A percentile compares a stretch with the other conserved stretches of the same genome.
These are phyloP conservation scores for Ogataea pilisensis DNA, from an alignment of 805 yeast genomes.

Conservation along the genomic window DNA sequence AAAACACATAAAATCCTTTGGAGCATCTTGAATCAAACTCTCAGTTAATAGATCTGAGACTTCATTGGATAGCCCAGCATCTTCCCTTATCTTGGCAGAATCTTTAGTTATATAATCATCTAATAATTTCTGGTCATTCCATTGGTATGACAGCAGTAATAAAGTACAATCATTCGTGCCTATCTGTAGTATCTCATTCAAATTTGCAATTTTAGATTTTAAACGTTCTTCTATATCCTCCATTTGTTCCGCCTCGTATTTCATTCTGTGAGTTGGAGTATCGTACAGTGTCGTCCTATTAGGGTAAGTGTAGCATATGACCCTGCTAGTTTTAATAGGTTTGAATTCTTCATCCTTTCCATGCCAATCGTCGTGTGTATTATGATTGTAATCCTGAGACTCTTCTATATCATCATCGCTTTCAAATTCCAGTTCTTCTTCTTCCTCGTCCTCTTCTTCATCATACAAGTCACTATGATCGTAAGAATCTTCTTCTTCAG, in stretches of 20 bases:
- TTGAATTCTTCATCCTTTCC: slow-evolving; percentile 21
- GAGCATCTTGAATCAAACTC: slow-evolving; percentile 13
- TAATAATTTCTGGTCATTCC: slow-evolving; percentile 57
- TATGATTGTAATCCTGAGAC: slow-evolving; percentile 22
- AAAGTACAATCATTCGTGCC: slow-evolving; percentile 37
- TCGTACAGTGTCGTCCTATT: slow-evolving; percentile 17
- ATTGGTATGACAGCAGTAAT: slow-evolving; percentile 44
- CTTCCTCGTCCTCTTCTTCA: slow-evolving; percentile 19
- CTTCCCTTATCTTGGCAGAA: slow-evolving; percentile 25
- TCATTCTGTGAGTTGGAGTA: slow-evolving; percentile 26
- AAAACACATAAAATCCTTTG: slow-evolving; percentile 42
- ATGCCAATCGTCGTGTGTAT: slow-evolving; percentile 8
- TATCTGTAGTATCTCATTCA: slow-evolving; percentile 35
- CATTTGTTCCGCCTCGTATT: slow-evolving; percentile 22
- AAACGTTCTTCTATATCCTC: slow-evolving; percentile 31
- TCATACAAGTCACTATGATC: slow-evolving; percentile 19
- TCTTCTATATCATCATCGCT: slow-evolving; percentile 21
- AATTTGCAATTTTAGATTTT: slow-evolving; percentile 28
- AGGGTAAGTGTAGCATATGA: slow-evolving; percentile 18
- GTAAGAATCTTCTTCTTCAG: slow-evolving; percentile 9
- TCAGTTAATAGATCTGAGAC: slow-evolving; percentile 28
- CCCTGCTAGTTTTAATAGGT: slow-evolving; percentile 9
- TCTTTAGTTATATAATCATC: slow-evolving; percentile 46
- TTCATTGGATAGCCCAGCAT: slow-evolving; percentile 29
- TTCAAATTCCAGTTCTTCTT: slow-evolving; percentile 9